Base-by-base conservation (phyloP, 805 yeast species). In the Brettanomyces anomalus region DNA sequence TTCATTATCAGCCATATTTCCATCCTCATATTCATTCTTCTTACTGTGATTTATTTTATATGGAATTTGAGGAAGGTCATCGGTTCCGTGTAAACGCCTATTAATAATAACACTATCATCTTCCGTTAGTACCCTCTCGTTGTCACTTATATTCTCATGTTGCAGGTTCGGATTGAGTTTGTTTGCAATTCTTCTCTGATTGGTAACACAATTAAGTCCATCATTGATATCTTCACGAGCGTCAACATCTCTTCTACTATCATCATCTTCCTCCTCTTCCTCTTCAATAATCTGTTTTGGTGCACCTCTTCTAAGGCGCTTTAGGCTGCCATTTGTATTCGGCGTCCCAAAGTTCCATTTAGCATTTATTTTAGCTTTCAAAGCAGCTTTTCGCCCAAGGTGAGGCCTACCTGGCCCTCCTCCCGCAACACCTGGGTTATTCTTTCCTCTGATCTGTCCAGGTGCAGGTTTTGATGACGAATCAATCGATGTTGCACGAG, bases 401-500 rank as follows among this genome's bases (percentile, higher is more conserved):
- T 49, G 14, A 2, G 53, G 41, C 31, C 46, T 41, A 39, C 34
- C n/a, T 41, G 45, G 39, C n/a, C 44, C 15, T 26, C 39, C 40
- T 10, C 42, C 42, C 7, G 31, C 48, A 30, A 45, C 49, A 33
- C 49, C 50, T 13, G 52, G 46, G 34, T 14, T n/a, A 32, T 16
- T 24, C 28, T 24, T 24, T 11, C 6, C 10, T 36, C 51, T 52
- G n/a, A 47, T 43, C 17, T 59, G 48, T 10, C 62, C 62, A 35
- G 60, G 47, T 7, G 44, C 39, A 7, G 58, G 56, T 14, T 54
- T 47, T 2, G 63, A 51, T 6, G 57, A 47, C 2, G 67, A 62
- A n/a, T 64, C 68, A n/a, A 61, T 21, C 1, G 68, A 63, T 33
- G 56, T 58, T 5, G 63, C 51, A 35, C 68, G 46, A 14, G 68